A percentile compares a stretch with the other conserved stretches of the same genome.
Conservation (phyloP, 495 filamentous ascomycete genomes). For the Daldinia childiae region DNA sequence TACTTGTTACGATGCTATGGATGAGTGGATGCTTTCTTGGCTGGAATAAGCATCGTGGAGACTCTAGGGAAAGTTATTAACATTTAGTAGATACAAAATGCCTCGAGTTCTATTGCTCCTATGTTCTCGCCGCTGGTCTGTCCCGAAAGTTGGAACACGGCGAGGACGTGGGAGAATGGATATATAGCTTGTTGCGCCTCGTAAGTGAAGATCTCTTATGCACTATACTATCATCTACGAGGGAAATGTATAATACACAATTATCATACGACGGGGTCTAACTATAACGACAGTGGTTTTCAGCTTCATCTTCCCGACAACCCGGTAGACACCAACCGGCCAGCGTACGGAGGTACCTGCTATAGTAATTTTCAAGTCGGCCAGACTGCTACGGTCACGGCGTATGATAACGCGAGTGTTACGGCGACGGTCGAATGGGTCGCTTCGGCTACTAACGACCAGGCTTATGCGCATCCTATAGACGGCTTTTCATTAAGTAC, state of each 20-base stretch:
- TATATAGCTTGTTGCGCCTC: conserved; percentile 42
- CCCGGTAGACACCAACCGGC: conserved; percentile 26
- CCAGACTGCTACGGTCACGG: conserved; percentile 30
- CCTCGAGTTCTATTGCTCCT: conserved; percentile 33
- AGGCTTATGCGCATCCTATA: conserved; percentile 37
- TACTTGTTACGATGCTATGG: background rate
- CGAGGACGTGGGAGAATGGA: conserved; percentile 24
- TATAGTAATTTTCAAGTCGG: conserved; percentile 28
- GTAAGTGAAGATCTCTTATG: conserved; percentile 21
- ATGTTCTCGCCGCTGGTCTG: conserved; percentile 38
- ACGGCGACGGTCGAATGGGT: conserved; percentile 25
- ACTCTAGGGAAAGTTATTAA: conserved; percentile 5
- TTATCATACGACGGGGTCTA: conserved; percentile 4
- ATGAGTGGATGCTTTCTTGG: background rate
- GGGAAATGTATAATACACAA: background rate
- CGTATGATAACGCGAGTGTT: conserved; percentile 27
- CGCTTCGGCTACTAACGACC: conserved; percentile 29
- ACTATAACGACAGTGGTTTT: conserved; percentile 31
- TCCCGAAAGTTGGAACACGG: conserved; percentile 28
- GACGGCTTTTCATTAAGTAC: conserved; percentile 23
- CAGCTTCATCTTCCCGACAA: conserved; percentile 21
- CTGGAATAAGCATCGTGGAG: background rate
- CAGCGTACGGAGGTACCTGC: conserved; percentile 39
- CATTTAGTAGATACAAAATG: conserved; percentile 13
- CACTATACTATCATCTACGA: background rate